These are phyloP conservation scores for Suhomyces xylopsoci DNA, from an alignment of 805 yeast species.

Conservation along the genomic window DNA sequence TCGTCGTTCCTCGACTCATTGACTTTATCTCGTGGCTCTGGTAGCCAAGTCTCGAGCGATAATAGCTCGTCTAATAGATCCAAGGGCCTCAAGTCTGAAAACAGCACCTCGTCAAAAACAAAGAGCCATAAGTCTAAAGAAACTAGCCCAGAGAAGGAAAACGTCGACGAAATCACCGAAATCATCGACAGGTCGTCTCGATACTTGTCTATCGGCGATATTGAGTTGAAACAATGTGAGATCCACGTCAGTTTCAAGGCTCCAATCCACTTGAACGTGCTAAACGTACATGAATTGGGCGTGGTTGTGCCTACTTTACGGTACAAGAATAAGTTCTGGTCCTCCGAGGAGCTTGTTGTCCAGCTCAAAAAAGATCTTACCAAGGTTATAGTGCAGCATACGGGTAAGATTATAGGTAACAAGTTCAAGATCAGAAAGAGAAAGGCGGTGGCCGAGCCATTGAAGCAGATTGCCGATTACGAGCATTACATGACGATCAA, in stretches of 20 bases:
- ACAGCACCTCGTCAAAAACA: not conserved
- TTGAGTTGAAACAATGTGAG: constrained; percentile 31
- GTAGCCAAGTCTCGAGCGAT: not conserved
- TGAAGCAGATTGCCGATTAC: constrained; percentile 40
- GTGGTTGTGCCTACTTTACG: constrained; percentile 61
- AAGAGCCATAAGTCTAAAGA: constrained; percentile 1
- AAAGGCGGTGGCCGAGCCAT: constrained; percentile 24
- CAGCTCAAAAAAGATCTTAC: constrained; percentile 62
- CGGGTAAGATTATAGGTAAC: constrained; percentile 78
- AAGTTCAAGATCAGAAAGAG: constrained; percentile 51
- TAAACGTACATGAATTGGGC: constrained; percentile 73
- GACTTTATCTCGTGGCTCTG: not conserved
- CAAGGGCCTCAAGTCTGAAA: not conserved
- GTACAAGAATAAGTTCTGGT: constrained; percentile 66
- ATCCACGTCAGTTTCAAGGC: constrained; percentile 76
- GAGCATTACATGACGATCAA: constrained; percentile 35
- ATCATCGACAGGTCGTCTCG: constrained; percentile 43
- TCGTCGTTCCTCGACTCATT: not conserved
- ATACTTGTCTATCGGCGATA: constrained; percentile 38
- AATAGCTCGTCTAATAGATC: not conserved
- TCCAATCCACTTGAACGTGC: constrained; percentile 60
- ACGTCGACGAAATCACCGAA: constrained; percentile 34
- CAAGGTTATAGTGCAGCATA: constrained; percentile 55
- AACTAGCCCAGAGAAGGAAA: constrained; percentile 7
- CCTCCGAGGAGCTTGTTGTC: constrained; percentile 62